Conservation (phyloP, 306 rosid species). For the Vigna radiata region DNA sequence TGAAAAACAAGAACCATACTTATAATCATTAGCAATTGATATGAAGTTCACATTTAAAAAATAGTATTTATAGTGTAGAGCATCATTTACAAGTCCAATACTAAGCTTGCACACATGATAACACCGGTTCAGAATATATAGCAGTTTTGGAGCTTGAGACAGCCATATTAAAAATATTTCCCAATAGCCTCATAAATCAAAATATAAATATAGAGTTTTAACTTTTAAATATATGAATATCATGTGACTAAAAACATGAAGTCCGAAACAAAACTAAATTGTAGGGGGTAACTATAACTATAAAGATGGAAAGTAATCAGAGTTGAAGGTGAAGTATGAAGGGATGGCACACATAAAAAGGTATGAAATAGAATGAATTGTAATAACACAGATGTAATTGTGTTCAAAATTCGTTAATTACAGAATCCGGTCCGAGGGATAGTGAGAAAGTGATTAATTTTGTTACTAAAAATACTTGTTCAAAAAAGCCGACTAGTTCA, state of each 20-base stretch:
- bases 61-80: neutral
- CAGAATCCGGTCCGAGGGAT: constrained; percentile 1
- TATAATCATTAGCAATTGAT: constrained; percentile 15
- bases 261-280: constrained; percentile 16
- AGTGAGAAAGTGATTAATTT: neutral
- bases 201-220: constrained; percentile 26
- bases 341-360: neutral
- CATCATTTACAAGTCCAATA: neutral
- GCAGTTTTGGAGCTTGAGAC: neutral
- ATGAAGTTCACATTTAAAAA: neutral
- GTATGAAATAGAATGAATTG: neutral
- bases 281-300: neutral
- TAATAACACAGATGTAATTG: neutral
- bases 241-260: neutral
- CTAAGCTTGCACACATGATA: neutral
- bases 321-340: neutral
- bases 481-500: constrained; percentile 21
- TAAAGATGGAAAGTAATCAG: constrained; percentile 10
- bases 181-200: constrained; percentile 14
- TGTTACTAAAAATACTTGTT: neutral
- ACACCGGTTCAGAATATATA: neutral
- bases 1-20: constrained; percentile 16
- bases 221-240: neutral
- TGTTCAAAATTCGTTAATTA: neutral
- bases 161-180: constrained; percentile 4